Percentiles rank a stretch among this genome's conserved stretches.
Evolutionary conservation across 164 flowering plant genomes (phyloP).

Genomic region (Piper longum): DNA sequence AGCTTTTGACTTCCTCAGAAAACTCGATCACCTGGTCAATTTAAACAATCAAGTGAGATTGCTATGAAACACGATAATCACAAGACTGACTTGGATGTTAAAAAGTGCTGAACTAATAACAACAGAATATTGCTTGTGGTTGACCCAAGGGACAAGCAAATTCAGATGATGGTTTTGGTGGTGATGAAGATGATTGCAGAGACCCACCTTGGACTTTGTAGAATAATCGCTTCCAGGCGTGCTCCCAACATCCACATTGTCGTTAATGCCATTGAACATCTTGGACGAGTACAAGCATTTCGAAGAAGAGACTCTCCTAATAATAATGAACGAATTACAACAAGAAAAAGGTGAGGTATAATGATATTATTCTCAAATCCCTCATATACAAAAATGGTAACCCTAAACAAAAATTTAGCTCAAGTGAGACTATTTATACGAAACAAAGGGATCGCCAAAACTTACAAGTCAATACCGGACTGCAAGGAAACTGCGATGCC

Average conservation of each 20-base stretch:
- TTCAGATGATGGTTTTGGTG: no score
- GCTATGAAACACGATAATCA: background rate
- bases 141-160: no score
- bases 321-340: background rate
- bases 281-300: constrained; percentile 5
- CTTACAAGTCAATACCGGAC: background rate
- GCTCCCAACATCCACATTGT: background rate
- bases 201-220: constrained; percentile 11
- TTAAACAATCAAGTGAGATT: background rate
- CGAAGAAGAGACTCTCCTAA: constrained; percentile 7
- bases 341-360: background rate
- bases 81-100: background rate
- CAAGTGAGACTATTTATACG: no score
- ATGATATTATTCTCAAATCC: no score
- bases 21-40: constrained; percentile 14
- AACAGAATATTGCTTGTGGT: background rate
- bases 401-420: background rate
- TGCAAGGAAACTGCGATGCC: background rate
- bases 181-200: no score
- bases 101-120: background rate
- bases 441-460: background rate
- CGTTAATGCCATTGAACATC: constrained; percentile 2
- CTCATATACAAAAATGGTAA: background rate
- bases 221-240: constrained; percentile 4
- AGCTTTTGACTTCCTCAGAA: constrained; percentile 12